phyloP scores from a whole-genome alignment of 495 filamentous ascomycete genomes.

The Hypoxylon lienhwacheense region DNA sequence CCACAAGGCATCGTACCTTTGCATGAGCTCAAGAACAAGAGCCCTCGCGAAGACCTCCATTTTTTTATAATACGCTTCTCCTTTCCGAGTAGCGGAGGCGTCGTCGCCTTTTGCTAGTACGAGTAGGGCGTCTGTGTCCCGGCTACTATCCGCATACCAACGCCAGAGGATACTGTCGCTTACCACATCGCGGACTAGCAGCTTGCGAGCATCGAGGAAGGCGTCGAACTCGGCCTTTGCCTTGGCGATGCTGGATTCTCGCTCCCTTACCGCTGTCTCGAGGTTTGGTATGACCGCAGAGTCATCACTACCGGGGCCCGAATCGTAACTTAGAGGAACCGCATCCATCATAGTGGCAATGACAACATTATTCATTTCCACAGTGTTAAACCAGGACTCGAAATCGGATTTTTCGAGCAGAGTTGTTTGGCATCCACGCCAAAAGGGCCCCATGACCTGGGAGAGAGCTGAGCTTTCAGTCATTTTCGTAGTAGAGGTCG shows the following conservation, averaged over 20 bases:
- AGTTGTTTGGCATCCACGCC: neutral
- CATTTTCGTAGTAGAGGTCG: too few relatives aligned
- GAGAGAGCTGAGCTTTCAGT: too few relatives aligned
- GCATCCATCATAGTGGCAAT: neutral
- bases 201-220: neutral
- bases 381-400: conserved; percentile 4
- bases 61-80: too few relatives aligned
- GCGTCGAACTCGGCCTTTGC: conserved; percentile 3
- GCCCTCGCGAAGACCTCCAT: too few relatives aligned
- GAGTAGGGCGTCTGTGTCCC: too few relatives aligned
- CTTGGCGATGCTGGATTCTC: neutral
- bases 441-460: conserved; percentile 1
- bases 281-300: neutral
- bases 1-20: too few relatives aligned
- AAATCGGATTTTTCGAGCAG: neutral
- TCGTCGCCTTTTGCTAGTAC: too few relatives aligned
- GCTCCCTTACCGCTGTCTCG: neutral
- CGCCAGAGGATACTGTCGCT: neutral
- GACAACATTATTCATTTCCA: neutral
- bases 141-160: too few relatives aligned
- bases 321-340: neutral
- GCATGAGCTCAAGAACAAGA: too few relatives aligned
- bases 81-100: too few relatives aligned
- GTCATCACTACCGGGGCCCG: neutral
- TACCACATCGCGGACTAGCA: neutral